Evolutionary conservation across 768 basidiomycete species (phyloP), one percentile per base, ranked within the genome.

Genomic region (Pisolithus orientalis): DNA sequence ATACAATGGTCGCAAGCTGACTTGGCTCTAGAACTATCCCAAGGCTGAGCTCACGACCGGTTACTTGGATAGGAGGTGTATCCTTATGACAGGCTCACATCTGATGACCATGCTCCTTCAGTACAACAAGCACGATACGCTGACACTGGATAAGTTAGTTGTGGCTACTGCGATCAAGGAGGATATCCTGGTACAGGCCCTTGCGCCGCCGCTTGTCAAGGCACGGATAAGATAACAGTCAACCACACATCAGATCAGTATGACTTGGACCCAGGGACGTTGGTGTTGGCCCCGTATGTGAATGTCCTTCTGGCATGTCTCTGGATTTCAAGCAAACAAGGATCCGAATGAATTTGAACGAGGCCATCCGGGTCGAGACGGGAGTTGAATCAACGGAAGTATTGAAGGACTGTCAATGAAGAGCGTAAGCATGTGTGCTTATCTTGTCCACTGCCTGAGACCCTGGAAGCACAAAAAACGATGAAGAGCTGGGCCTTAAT

Each of bases 11-110:
- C 87, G 95, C 55, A 95, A 95, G 65, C 79, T 99, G 42, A 94
- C 91, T 0, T 99, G 95, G 95, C 73, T 98, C 9, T 99, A 96
- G 96, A 95, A 97, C 63, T 90, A 94, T 68, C 93, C 86, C 51
- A 95, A 94, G 75, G 94, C 94, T 71, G 96, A 99, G 66, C 79
- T 99, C 6, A 83, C 87, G 51, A 94, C 94, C 57, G 94, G 88
- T 64, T 93, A 96, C 70, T 77, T 92, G 50, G 86, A 85, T 63
- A 91, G 93, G 70, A 96, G 94, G 70, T 97, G 97, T 73, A 93
- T 95, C 60, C 74, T 98, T 65, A 90, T 94, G 85, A 92, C 91
- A 32, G 93, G 90, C 61, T 82, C 93, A 7, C 97, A 88, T 70
- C 96, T 98, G 70, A 90, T 90, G 80, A 90, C 90, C 9, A 85